Evolutionary conservation across 139 green algal genomes (phyloP), one percentile per base, ranked within the genome.

Genomic region (Chlamydomonas incerta): DNA sequence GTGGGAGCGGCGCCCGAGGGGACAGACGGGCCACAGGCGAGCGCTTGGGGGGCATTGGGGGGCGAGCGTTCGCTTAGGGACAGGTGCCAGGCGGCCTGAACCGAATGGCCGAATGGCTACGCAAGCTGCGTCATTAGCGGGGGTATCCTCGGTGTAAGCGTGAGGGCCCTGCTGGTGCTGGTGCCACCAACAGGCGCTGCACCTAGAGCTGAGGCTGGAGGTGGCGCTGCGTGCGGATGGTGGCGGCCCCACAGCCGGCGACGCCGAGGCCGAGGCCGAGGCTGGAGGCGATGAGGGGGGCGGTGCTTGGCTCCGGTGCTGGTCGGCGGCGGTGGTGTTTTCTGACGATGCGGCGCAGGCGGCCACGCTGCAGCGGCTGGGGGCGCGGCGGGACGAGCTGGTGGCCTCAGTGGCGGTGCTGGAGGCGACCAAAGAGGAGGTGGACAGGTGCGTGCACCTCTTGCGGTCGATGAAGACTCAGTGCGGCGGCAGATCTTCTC

Each of bases 291-390:
- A 13, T 3, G 35, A 14, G 20, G 68, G 23, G 3, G 11, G 21
- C 23, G 50, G 50, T 20, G 67, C n/a, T 23, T 85, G 80, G 80
- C 29, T 60, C 23, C 63, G 21, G n/a, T 70, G 62, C 21, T 96
- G 93, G 93, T 46, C 46, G 26, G 87, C 84, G 34, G 62, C 72
- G 24, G 90, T 96, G 69, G 77, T 96, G 37, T 96, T 96, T 74
- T 88, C 87, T 9, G 93, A 96, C 72, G 87, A 96, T 71, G 86
- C 87, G 1, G 85, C 90, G n/a, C 89, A 88, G 29, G 93, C 91
- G 83, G 87, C 76, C 3, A 73, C 83, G 31, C 74, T 96, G 68
- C 82, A 95, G 82, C 67, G 80, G 52, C 83, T 93, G 41, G 89
- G 50, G 23, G 67, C 67, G 46, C 66, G 80, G 67, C 50, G 80